Conservation (phyloP, 805 yeast genomes). For the Candida hungchunana region DNA sequence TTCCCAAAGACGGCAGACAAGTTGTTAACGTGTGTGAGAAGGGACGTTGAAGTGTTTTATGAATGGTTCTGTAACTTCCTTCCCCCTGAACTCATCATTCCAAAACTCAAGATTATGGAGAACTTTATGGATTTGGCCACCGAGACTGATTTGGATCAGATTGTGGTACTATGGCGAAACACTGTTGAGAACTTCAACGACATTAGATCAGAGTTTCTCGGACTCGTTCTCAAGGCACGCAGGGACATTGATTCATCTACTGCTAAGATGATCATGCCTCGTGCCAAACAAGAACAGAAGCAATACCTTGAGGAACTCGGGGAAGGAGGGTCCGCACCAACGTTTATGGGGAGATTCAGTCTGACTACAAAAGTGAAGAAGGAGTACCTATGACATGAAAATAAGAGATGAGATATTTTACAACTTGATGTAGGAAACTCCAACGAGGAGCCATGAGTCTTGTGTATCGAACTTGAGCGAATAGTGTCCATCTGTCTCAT, state of each 20-base stretch:
- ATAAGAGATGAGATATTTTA: not conserved
- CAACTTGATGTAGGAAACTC: slow-evolving; percentile 9
- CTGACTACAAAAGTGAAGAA: slow-evolving; percentile 13
- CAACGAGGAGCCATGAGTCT: slow-evolving; percentile 7
- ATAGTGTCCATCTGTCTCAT: slow-evolving; percentile 13
- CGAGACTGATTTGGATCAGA: slow-evolving; percentile 40
- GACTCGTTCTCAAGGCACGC: slow-evolving; percentile 50
- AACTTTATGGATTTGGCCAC: slow-evolving; percentile 53
- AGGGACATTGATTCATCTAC: slow-evolving; percentile 30
- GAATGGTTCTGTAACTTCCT: slow-evolving; percentile 45
- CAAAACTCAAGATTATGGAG: slow-evolving; percentile 56
- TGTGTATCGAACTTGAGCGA: slow-evolving; percentile 3
- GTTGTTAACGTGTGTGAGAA: slow-evolving; percentile 47
- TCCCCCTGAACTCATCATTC: slow-evolving; percentile 39
- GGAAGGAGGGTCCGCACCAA: slow-evolving; percentile 8
- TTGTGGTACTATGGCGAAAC: slow-evolving; percentile 54
- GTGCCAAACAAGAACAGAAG: slow-evolving; percentile 11
- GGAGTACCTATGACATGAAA: slow-evolving; percentile 10
- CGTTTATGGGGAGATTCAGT: slow-evolving; percentile 17
- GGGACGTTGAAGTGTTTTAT: slow-evolving; percentile 57
- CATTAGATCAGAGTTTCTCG: slow-evolving; percentile 68
- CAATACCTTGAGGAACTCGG: slow-evolving; percentile 9
- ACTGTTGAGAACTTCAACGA: slow-evolving; percentile 67
- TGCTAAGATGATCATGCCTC: slow-evolving; percentile 14
- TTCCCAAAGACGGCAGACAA: slow-evolving; percentile 39